Conservation (phyloP, 805 yeast genomes). For the Ogataea philodendri region DNA sequence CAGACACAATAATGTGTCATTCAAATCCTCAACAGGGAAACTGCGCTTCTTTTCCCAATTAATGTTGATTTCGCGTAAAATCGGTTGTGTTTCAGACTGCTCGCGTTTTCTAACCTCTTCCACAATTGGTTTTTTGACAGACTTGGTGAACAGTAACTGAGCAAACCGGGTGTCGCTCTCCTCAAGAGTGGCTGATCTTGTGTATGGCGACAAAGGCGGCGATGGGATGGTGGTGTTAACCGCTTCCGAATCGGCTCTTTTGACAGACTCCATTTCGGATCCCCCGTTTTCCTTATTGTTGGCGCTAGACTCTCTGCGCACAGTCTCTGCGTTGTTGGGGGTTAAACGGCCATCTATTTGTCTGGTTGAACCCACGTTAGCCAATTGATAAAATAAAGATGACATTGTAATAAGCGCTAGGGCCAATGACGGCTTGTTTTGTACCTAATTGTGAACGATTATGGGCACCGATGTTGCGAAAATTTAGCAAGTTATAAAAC, state of each 20-base stretch:
- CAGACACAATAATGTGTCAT: constrained; percentile 45
- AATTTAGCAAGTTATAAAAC: constrained; percentile 7
- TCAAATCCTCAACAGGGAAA: constrained; percentile 49
- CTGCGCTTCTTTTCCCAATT: constrained; percentile 16
- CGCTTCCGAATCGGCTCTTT: constrained; percentile 13
- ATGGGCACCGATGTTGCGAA: constrained; percentile 1
- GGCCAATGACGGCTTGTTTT: constrained; percentile 1
- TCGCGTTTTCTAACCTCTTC: constrained; percentile 12
- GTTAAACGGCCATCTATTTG: constrained; percentile 30
- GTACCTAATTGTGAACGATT: constrained; percentile 1
- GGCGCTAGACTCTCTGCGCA: constrained; percentile 12
- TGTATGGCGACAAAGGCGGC: constrained; percentile 39
- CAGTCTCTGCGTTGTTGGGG: constrained; percentile 19
- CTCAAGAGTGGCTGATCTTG: constrained; percentile 27
- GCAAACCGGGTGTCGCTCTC: constrained; percentile 31
- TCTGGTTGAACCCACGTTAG: constrained; percentile 17
- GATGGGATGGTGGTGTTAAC: constrained; percentile 35
- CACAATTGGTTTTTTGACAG: constrained; percentile 18
- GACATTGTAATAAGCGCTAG: constrained; percentile 16
- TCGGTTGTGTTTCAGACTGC: constrained; percentile 7
- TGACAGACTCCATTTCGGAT: constrained; percentile 2
- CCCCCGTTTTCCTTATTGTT: constrained; percentile 5
- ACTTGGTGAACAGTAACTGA: constrained; percentile 27
- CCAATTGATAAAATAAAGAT: constrained; percentile 17
- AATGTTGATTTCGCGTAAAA: constrained; percentile 3